Evolutionary conservation across 2,329 filamentous ascomycete species (phyloP).

Genomic region (Fusarium nanum): DNA sequence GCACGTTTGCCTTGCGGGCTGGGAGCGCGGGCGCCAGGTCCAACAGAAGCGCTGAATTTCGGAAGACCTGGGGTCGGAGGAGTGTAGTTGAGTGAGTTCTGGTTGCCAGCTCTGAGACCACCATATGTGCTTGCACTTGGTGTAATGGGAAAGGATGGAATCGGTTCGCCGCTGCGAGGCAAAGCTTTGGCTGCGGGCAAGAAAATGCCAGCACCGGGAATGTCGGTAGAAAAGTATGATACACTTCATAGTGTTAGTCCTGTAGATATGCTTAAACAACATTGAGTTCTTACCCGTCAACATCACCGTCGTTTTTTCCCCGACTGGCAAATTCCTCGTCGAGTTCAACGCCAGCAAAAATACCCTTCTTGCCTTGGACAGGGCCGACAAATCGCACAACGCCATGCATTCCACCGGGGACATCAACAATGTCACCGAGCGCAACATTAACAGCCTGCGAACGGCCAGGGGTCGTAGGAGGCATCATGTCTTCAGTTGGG

Average conservation of each 20-base stretch:
- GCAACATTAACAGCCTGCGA: slow-evolving; percentile 66
- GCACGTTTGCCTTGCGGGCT: slow-evolving; percentile 77
- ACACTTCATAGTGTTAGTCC: slow-evolving; percentile 55
- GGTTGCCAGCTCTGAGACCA: slow-evolving; percentile 64
- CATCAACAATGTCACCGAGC: slow-evolving; percentile 87
- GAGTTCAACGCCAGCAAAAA: slow-evolving; percentile 93
- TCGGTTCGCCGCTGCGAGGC: slow-evolving; percentile 74
- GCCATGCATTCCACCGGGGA: slow-evolving; percentile 92
- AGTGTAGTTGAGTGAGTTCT: slow-evolving; percentile 70
- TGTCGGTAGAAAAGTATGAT: slow-evolving; percentile 83
- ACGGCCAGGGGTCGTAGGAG: slow-evolving; percentile 66
- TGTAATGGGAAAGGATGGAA: slow-evolving; percentile 70
- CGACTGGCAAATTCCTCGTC: slow-evolving; percentile 80
- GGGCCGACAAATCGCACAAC: slow-evolving; percentile 88
- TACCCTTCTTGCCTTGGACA: slow-evolving; percentile 89
- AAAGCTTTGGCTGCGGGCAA: slow-evolving; percentile 85
- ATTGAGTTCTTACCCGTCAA: slow-evolving; percentile 79
- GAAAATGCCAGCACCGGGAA: slow-evolving; percentile 90
- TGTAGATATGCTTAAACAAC: neutral
- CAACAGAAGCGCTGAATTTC: slow-evolving; percentile 90
- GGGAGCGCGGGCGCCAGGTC: slow-evolving; percentile 73
- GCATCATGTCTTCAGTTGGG: slow-evolving; percentile 59
- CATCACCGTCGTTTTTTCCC: slow-evolving; percentile 96
- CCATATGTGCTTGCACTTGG: slow-evolving; percentile 69
- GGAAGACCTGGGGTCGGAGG: slow-evolving; percentile 74